Conservation (phyloP, 192 early-diverging fungal genomes). For the Coemansia sp. region DNA sequence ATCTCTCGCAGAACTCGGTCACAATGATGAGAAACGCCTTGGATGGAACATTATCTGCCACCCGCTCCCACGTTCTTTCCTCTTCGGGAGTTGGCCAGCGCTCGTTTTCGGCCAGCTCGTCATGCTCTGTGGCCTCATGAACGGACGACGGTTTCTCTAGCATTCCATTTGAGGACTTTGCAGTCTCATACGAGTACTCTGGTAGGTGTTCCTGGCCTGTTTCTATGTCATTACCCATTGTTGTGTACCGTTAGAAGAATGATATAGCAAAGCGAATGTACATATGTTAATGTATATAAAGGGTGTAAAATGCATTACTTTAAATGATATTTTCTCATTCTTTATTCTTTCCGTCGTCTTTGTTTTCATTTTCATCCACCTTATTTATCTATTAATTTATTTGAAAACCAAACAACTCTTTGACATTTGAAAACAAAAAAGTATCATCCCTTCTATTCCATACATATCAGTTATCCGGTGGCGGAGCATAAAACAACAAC, state of each 20-base stretch:
- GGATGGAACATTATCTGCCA: conserved; percentile 58
- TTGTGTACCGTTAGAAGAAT: too few species aligned
- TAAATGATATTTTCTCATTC: neutral
- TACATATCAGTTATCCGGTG: too few species aligned
- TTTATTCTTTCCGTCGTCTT: neutral
- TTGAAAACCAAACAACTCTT: too few species aligned
- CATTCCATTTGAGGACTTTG: neutral
- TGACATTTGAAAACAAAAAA: too few species aligned
- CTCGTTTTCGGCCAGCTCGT: conserved; percentile 20
- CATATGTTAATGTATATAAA: too few species aligned
- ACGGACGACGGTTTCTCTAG: neutral
- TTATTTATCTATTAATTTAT: too few species aligned
- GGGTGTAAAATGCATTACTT: too few species aligned
- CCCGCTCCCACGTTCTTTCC: conserved; percentile 48
- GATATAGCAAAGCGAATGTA: too few species aligned
- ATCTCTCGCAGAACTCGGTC: conserved; percentile 61
- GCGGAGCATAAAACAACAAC: too few species aligned
- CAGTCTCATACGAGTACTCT: neutral
- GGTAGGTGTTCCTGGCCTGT: neutral
- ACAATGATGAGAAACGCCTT: conserved; percentile 55
- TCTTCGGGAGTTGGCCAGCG: conserved; percentile 57
- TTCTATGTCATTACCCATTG: neutral
- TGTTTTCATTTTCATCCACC: neutral
- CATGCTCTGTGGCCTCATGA: conserved; percentile 6
- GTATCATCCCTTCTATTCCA: too few species aligned